Percentiles rank a stretch among this genome's conserved stretches.
Conservation (phyloP, 2,329 filamentous ascomycete species). For the Chrysoporthe cubensis region DNA sequence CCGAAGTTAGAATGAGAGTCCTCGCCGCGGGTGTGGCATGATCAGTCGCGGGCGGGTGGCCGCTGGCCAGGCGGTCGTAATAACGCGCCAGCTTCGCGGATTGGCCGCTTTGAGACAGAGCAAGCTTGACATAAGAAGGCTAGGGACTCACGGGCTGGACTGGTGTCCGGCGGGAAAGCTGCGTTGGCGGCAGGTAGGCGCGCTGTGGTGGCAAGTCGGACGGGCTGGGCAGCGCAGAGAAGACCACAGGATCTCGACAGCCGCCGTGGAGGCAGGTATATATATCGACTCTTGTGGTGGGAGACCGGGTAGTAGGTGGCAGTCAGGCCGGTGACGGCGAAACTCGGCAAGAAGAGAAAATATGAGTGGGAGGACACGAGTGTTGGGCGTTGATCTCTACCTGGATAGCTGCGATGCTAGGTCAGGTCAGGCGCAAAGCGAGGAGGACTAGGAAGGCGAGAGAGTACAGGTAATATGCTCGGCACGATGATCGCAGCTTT, state of each 20-base stretch:
- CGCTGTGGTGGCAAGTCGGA: neutral
- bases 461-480: conserved; percentile 10
- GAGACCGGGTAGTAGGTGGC: neutral
- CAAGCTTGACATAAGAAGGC: neutral
- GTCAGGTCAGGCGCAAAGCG: conserved; percentile 6
- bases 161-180: neutral
- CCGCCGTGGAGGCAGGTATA: neutral
- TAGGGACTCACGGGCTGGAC: neutral
- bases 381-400: conserved; percentile 10
- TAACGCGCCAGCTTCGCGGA: neutral
- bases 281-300: conserved; percentile 2
- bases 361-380: neutral
- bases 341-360: conserved; percentile 5
- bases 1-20: neutral
- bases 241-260: neutral
- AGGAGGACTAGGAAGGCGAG: conserved; percentile 1
- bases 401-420: conserved; percentile 4
- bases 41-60: neutral
- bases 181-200: neutral
- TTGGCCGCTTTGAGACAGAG: neutral
- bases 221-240: neutral
- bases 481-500: conserved; percentile 16
- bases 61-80: neutral
- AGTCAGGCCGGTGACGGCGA: conserved; percentile 8
- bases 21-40: neutral